Evolutionary conservation across 257 asterid genomes (phyloP).

Genomic region (Petunia secreta): DNA sequence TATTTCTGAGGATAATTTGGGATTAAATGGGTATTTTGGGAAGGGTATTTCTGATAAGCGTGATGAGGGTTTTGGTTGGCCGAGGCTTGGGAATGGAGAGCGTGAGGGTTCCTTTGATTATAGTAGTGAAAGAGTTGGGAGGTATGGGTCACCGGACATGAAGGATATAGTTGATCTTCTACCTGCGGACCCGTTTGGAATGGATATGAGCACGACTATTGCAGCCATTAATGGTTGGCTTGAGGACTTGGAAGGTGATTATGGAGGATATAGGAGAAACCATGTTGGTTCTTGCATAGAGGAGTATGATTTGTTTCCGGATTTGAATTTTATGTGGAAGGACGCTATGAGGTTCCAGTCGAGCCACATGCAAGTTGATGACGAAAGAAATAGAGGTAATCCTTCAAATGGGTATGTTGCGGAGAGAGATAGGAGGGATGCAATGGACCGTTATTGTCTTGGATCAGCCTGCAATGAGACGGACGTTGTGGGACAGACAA

Average conservation of each 20-base stretch:
- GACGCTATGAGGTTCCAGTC: slow-evolving; percentile 43
- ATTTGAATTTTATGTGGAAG: slow-evolving; percentile 34
- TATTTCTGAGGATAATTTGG: slow-evolving; percentile 61
- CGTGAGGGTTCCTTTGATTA: background rate
- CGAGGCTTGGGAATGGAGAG: slow-evolving; percentile 40
- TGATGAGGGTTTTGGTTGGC: slow-evolving; percentile 49
- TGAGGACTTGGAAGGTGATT: slow-evolving; percentile 63
- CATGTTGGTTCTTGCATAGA: slow-evolving; percentile 38
- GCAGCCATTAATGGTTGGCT: slow-evolving; percentile 85
- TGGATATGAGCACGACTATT: slow-evolving; percentile 73
- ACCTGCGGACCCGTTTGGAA: slow-evolving; percentile 93
- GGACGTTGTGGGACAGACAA: slow-evolving; percentile 36
- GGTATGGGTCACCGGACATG: slow-evolving; percentile 49
- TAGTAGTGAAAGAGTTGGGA: slow-evolving; percentile 46
- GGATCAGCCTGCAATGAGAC: slow-evolving; percentile 29
- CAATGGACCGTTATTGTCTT: slow-evolving; percentile 35
- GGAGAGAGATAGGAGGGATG: slow-evolving; percentile 39
- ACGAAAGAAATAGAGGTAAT: background rate
- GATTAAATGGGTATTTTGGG: slow-evolving; percentile 59
- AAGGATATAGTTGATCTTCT: slow-evolving; percentile 65
- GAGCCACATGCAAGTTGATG: background rate
- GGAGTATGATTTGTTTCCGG: slow-evolving; percentile 55
- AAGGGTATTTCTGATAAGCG: slow-evolving; percentile 63
- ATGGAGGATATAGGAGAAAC: slow-evolving; percentile 47
- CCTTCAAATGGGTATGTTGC: slow-evolving; percentile 31